Evolutionary conservation across 257 asterid genomes (phyloP).

Genomic region (Osmanthus fragrans): DNA sequence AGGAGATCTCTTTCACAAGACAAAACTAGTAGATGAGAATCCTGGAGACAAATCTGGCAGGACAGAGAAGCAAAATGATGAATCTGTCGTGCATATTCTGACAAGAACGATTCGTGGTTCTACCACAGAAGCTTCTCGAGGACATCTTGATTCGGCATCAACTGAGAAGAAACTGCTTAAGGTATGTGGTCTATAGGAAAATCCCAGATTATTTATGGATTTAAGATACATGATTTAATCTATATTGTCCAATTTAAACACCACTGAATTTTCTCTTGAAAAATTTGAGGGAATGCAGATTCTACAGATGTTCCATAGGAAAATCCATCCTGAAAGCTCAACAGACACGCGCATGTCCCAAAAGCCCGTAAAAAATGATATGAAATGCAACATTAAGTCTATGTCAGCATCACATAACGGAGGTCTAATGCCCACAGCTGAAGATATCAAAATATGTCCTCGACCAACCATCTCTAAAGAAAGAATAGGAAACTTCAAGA

Average conservation of each 20-base stretch:
- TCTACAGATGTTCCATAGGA: constrained; percentile 80
- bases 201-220: no score
- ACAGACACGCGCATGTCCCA: constrained; percentile 26
- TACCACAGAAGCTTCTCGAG: constrained; percentile 40
- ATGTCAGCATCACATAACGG: constrained; percentile 34
- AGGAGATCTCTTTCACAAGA: constrained; percentile 88
- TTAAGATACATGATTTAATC: no score
- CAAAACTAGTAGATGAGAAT: constrained; percentile 62
- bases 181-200: constrained; percentile 32
- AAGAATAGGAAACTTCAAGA: not conserved
- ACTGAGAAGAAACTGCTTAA: constrained; percentile 65
- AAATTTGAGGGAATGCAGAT: constrained; percentile 47
- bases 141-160: constrained; percentile 45
- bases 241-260: not conserved
- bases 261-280: not conserved
- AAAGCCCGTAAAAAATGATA: constrained; percentile 42
- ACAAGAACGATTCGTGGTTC: constrained; percentile 64
- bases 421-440: constrained; percentile 38
- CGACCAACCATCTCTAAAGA: constrained; percentile 45
- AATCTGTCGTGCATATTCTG: constrained; percentile 61
- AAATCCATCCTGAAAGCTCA: constrained; percentile 83
- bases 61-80: constrained; percentile 60
- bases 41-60: constrained; percentile 43
- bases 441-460: constrained; percentile 66
- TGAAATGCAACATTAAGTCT: constrained; percentile 28